Evolutionary conservation across 2,329 filamentous ascomycete genomes (phyloP).

Genomic region (Hypoxylon sp.): DNA sequence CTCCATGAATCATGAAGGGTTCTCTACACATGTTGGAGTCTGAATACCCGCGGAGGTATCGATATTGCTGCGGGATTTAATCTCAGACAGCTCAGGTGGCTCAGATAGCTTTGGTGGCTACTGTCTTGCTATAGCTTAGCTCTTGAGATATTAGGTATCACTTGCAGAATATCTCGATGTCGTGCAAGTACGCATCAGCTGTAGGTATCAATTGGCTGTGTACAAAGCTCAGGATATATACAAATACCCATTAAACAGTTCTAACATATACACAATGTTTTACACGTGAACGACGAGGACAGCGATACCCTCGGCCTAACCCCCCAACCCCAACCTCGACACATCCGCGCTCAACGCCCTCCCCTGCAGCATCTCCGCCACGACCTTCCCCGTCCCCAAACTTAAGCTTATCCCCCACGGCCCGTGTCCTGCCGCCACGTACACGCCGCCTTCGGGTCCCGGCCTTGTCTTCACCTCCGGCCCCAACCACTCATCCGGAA

Average conservation of each 20-base stretch:
- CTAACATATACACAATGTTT: background rate
- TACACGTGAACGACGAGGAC: background rate
- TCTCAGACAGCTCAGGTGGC: background rate
- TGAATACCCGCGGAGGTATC: background rate
- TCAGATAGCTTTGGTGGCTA: too few relatives aligned
- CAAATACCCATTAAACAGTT: background rate
- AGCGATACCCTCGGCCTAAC: slow-evolving; percentile 7
- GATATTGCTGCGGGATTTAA: background rate
- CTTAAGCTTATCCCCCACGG: slow-evolving; percentile 77
- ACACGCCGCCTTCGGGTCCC: slow-evolving; percentile 70
- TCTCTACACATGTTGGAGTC: background rate
- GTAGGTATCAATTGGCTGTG: background rate
- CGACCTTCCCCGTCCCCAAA: slow-evolving; percentile 76
- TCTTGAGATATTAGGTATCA: too few relatives aligned
- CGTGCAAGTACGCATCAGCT: background rate
- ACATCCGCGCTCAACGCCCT: slow-evolving; percentile 70
- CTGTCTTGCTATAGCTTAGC: background rate
- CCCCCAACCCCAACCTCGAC: slow-evolving; percentile 57
- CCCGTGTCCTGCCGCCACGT: slow-evolving; percentile 77
- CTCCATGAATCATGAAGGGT: background rate
- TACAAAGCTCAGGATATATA: background rate
- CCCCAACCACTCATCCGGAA: slow-evolving; percentile 69
- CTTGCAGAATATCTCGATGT: background rate
- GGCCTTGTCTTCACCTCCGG: slow-evolving; percentile 56
- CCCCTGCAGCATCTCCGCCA: slow-evolving; percentile 77